phyloP scores from a whole-genome alignment of 441 rosid genomes.

The Euphorbia corollata region DNA sequence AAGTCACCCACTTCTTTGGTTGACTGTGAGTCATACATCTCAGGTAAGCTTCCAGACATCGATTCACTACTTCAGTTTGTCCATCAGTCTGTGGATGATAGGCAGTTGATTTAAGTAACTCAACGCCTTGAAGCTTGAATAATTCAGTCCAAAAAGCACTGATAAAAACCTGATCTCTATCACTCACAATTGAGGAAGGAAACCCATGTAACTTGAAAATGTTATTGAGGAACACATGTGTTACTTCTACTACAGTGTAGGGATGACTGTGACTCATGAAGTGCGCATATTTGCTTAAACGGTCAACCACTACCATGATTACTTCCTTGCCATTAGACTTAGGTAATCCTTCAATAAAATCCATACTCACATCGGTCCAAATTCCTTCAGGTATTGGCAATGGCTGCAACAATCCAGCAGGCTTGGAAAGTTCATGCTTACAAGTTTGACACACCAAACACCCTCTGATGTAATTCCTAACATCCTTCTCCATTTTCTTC shows the following conservation, averaged over 20 bases:
- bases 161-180: background rate
- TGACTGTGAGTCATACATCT: background rate
- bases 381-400: too few relatives aligned
- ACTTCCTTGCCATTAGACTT: background rate
- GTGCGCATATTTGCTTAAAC: too few relatives aligned
- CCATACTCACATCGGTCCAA: background rate
- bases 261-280: background rate
- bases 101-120: background rate
- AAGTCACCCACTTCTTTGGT: too few relatives aligned
- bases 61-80: background rate
- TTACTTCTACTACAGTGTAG: background rate
- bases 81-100: background rate
- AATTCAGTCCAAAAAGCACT: background rate
- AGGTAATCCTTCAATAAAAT: background rate
- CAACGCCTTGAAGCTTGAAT: background rate
- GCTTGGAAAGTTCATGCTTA: too few relatives aligned
- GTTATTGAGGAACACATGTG: too few relatives aligned
- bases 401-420: background rate
- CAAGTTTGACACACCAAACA: background rate
- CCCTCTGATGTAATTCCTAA: background rate
- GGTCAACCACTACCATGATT: background rate
- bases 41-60: background rate
- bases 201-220: background rate
- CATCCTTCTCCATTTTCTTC: background rate
- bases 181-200: background rate